phyloP scores from a whole-genome alignment of 2,329 filamentous ascomycete genomes.

The Cladophialophora yegresii region DNA sequence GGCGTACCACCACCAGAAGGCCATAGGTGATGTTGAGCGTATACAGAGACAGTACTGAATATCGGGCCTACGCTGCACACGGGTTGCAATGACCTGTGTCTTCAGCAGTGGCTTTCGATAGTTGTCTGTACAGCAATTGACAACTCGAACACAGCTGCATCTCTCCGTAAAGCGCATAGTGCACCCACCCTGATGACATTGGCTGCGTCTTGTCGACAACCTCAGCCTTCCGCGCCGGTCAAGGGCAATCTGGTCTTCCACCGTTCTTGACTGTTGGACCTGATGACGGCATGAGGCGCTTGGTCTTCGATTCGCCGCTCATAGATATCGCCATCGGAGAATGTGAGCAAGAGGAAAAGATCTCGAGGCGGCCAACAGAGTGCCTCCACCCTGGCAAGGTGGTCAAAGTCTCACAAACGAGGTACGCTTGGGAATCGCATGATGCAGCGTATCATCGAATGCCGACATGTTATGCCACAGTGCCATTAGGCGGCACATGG shows the following conservation, averaged over 20 bases:
- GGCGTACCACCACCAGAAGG: slow-evolving; percentile 38
- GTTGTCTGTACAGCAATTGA: neutral
- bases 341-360: neutral
- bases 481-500: neutral
- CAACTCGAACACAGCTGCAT: neutral
- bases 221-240: neutral
- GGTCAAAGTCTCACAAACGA: too few species aligned
- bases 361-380: neutral
- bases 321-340: too few species aligned
- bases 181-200: neutral
- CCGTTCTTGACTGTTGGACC: neutral
- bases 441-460: too few species aligned
- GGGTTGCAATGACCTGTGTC: neutral
- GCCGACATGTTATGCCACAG: neutral
- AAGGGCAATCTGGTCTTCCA: neutral
- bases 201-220: neutral
- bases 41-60: neutral
- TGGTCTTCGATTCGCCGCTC: neutral
- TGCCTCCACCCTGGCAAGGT: too few species aligned
- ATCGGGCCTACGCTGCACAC: neutral
- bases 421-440: neutral
- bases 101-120: neutral
- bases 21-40: slow-evolving; percentile 21
- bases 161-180: neutral
- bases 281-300: neutral